Evolutionary conservation across 2,329 filamentous ascomycete species (phyloP), one percentile per base, ranked within the genome.

Genomic region (Colletotrichum musicola): DNA sequence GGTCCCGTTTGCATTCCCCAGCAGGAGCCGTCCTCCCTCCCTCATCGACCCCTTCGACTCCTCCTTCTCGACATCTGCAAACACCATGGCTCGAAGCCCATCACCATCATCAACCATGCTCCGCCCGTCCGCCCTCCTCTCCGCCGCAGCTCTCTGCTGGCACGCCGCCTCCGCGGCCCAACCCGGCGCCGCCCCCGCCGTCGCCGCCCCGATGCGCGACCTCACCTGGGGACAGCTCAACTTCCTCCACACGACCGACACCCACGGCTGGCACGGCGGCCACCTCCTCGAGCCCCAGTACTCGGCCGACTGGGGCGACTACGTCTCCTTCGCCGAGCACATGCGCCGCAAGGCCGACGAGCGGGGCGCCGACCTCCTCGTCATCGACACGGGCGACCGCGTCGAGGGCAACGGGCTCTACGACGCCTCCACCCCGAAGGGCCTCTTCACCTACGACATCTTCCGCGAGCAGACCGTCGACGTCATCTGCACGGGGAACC

Each of bases 261-360:
- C 93, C 4, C 96, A 98, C 81, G 95, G 96, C 74, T 99, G 96
- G 96, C 91, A 97, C 77, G 94, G 90, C 10, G 96, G 96, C 1
- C 96, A 99, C 84, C 82, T 98, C 5, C 91, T 95, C 83, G 96
- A 99, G 91, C 86, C 94, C 3, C 95, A 96, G 69, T 99, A 97
- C 80, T 95, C 93, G 6, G 95, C 94, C 54, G 96, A 99, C 80
- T 98, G 96, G 94, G 96, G 96, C 67, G 96, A 99, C 81, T 99
- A 98, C 80, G 88, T 98, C 74, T 98, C 95, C 6, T 98, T 99
- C 77, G 89, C 94, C 40, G 85, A 91, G 42, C 94, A 95, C 77
- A 89, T 99, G 85, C 92, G 89, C 64, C 86, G 89, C 72, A 90
- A 89, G 76, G 94, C 94, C 63, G 93, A 98, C 75, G 87, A 89